A percentile compares a stretch with the other conserved stretches of the same genome.
Conservation (phyloP, 352 stramenopile species). For the Phytopythium chamaehyphon region DNA sequence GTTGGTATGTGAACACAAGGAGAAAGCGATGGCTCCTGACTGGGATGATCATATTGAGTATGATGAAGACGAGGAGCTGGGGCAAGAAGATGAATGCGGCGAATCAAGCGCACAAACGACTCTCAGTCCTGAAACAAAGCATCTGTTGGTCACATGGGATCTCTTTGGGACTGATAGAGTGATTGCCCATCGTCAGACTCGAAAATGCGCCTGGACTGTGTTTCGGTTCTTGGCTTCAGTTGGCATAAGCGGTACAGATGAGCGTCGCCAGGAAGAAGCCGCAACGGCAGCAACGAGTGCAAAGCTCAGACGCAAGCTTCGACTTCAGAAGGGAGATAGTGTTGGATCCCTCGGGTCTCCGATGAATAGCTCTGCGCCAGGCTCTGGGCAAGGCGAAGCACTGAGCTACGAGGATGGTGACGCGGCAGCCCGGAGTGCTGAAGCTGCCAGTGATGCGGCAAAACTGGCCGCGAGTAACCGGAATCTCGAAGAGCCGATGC, state of each 20-base stretch:
- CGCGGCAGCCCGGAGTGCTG: conserved; percentile 41
- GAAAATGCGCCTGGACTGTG: conserved; percentile 72
- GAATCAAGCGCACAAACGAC: not conserved
- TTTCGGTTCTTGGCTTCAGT: conserved; percentile 77
- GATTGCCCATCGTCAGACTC: conserved; percentile 64
- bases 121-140: conserved; percentile 9
- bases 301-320: conserved; percentile 70
- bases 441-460: conserved; percentile 75
- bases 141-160: conserved; percentile 36
- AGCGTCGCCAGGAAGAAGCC: conserved; percentile 70
- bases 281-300: conserved; percentile 56
- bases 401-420: conserved; percentile 54
- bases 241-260: conserved; percentile 62
- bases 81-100: conserved; percentile 15
- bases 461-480: conserved; percentile 72
- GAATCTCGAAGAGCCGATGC: conserved; percentile 63
- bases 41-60: conserved; percentile 12
- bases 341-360: conserved; percentile 12
- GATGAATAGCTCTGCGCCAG: conserved; percentile 12
- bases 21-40: conserved; percentile 20
- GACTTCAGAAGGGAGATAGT: conserved; percentile 36
- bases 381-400: conserved; percentile 14
- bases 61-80: conserved; percentile 28
- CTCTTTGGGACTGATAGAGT: conserved; percentile 65
- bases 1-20: conserved; percentile 36